Evolutionary conservation across 169 alveolate genomes (phyloP).

Genomic region (Plasmodium vivax): DNA sequence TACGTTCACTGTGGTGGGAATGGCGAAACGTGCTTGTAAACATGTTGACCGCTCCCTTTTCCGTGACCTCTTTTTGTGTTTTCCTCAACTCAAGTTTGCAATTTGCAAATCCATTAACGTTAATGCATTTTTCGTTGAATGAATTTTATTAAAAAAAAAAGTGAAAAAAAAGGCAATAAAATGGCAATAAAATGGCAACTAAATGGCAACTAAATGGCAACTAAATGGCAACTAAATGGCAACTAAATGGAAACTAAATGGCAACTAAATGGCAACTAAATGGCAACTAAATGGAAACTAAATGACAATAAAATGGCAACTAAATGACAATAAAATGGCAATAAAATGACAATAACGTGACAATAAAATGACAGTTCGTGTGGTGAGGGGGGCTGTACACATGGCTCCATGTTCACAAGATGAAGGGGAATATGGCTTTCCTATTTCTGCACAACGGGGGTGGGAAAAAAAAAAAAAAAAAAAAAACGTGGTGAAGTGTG

Average conservation of each 20-base stretch:
- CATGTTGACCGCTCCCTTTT: background rate
- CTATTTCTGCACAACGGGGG: constrained; percentile 77
- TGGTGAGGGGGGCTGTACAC: background rate
- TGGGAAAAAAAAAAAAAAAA: background rate
- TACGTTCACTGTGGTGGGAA: background rate
- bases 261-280: background rate
- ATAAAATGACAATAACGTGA: no score
- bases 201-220: no score
- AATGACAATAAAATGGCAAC: background rate
- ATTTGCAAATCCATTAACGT: background rate
- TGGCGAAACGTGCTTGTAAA: background rate
- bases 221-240: no score
- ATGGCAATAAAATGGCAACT: no score
- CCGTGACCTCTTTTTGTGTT: background rate
- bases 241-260: no score
- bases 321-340: background rate
- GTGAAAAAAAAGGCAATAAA: background rate
- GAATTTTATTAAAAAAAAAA: background rate
- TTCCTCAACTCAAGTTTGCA: constrained; percentile 2
- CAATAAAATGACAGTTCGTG: background rate
- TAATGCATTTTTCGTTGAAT: background rate
- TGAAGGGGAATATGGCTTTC: constrained; percentile 93
- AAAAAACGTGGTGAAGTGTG: background rate
- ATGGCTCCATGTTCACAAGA: constrained; percentile 78
- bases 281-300: no score